Evolutionary conservation across 768 basidiomycete genomes (phyloP).

Genomic region (Boletus rex-veris): DNA sequence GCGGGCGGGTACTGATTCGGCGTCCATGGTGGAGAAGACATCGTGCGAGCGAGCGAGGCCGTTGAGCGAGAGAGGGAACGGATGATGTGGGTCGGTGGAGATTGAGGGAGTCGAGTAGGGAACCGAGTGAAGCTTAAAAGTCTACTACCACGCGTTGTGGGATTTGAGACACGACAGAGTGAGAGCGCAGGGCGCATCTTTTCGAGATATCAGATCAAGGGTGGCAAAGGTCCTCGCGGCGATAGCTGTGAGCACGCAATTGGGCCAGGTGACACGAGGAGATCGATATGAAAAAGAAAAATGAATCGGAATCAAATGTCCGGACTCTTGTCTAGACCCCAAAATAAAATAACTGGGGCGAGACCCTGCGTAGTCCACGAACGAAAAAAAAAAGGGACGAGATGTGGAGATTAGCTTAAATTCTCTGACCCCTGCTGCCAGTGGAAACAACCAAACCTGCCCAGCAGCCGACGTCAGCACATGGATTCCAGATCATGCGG

Average conservation of each 20-base stretch:
- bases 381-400: background rate
- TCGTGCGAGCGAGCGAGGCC: conserved; percentile 17
- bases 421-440: background rate
- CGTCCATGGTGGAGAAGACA: conserved; percentile 48
- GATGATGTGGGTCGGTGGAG: conserved; percentile 1
- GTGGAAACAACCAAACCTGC: background rate
- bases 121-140: conserved; percentile 18
- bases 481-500: background rate
- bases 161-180: conserved; percentile 14
- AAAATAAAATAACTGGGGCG: conserved; percentile 1
- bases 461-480: too few species aligned
- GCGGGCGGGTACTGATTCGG: conserved; percentile 61
- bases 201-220: conserved; percentile 23
- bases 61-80: background rate
- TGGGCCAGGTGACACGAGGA: conserved; percentile 8
- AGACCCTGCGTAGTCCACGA: background rate
- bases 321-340: conserved; percentile 1
- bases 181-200: conserved; percentile 16
- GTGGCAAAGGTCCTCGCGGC: conserved; percentile 30
- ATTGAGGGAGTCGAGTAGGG: conserved; percentile 6
- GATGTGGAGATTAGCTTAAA: background rate
- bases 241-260: conserved; percentile 5
- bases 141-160: conserved; percentile 19
- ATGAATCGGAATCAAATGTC: conserved; percentile 2
- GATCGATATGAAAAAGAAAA: conserved; percentile 17